Conservation (phyloP, 2,329 filamentous ascomycete genomes). For the Orbilia ellipsospora region DNA sequence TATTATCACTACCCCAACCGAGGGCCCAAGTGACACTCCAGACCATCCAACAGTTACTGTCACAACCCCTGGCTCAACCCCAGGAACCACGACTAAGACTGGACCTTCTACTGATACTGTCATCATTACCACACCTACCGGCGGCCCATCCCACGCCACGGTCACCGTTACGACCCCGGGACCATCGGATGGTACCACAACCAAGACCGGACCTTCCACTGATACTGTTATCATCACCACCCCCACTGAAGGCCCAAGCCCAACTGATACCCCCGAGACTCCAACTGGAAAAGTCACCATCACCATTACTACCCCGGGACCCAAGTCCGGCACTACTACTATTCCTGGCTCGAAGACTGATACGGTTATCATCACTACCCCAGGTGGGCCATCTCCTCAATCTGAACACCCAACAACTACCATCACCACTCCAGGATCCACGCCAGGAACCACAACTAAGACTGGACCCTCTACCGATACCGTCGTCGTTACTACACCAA, state of each 20-base stretch:
- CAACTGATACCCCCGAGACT: not conserved
- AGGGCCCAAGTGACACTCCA: not conserved
- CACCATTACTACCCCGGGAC: not conserved
- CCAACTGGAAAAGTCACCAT: not conserved
- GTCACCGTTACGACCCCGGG: not conserved
- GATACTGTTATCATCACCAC: conserved; percentile 14
- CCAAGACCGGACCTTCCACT: conserved; percentile 3
- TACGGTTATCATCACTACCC: conserved; percentile 9
- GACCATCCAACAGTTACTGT: not conserved
- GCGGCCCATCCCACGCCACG: no score
- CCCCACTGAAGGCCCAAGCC: not conserved
- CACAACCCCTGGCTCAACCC: not conserved
- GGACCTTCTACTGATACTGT: conserved; percentile 4
- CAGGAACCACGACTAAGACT: conserved; percentile 6
- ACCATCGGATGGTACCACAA: not conserved
- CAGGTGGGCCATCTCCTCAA: not conserved
- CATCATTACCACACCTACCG: conserved; percentile 3
- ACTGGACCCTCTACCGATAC: conserved; percentile 7
- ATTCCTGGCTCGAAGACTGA: not conserved
- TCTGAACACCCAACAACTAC: not conserved
- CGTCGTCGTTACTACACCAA: conserved; percentile 7
- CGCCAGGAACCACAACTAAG: not conserved
- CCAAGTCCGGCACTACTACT: not conserved
- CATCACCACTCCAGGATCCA: not conserved
- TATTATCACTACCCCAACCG: not conserved